Conservation (phyloP, 352 stramenopile species). For the Blastocystis sp. region DNA sequence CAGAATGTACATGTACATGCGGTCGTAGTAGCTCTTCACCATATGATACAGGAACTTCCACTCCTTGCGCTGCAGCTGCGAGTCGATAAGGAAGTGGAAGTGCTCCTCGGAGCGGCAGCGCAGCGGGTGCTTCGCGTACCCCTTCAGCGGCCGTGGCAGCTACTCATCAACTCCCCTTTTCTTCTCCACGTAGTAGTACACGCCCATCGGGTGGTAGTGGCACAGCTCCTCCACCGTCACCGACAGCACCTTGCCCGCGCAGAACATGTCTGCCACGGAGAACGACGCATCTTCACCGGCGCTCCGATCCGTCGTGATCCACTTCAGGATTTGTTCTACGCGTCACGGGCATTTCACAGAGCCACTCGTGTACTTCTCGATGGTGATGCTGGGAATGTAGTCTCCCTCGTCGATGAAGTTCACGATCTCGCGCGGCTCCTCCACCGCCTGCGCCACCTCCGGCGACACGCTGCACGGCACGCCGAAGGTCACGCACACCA, state of each 20-base stretch:
- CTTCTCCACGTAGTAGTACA: constrained; percentile 44
- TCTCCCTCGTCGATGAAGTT: constrained; percentile 65
- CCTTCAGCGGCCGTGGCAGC: constrained; percentile 23
- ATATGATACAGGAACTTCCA: constrained; percentile 64
- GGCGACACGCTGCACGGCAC: constrained; percentile 29
- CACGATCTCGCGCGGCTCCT: constrained; percentile 61
- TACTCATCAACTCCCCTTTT: background rate
- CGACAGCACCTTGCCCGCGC: background rate
- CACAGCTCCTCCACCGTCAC: constrained; percentile 34
- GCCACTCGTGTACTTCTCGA: constrained; percentile 61
- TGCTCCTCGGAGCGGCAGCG: constrained; percentile 29
- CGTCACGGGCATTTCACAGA: background rate
- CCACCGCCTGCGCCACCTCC: constrained; percentile 27
- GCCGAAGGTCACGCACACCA: constrained; percentile 64
- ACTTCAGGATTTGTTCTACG: constrained; percentile 46
- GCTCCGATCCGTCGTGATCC: constrained; percentile 12
- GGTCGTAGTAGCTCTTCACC: constrained; percentile 54
- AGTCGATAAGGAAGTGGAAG: constrained; percentile 56
- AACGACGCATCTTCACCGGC: background rate
- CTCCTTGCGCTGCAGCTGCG: constrained; percentile 12
- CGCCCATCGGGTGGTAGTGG: constrained; percentile 63
- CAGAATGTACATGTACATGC: constrained; percentile 47
- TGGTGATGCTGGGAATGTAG: constrained; percentile 62
- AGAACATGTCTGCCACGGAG: constrained; percentile 11
- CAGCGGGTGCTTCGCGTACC: constrained; percentile 41